phyloP scores from a whole-genome alignment of 768 basidiomycete species.

The Chalciporus piperatus region DNA sequence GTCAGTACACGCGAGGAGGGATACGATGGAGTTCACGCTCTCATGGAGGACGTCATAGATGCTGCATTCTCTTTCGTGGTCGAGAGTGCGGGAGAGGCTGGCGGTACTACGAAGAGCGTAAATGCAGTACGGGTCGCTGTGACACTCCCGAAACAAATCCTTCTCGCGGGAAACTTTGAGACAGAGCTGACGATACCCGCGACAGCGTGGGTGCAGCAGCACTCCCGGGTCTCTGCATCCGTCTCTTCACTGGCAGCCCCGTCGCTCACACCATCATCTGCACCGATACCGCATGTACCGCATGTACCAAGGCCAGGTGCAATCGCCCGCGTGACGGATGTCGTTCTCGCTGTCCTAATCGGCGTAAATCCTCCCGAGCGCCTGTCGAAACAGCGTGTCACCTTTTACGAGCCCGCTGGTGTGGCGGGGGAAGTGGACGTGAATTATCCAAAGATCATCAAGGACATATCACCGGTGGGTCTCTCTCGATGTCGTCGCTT shows the following conservation, averaged over 20 bases:
- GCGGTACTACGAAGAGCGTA: not conserved
- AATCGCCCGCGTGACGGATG: constrained; percentile 41
- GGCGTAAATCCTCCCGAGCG: constrained; percentile 74
- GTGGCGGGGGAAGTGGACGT: constrained; percentile 15
- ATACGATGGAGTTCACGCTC: constrained; percentile 30
- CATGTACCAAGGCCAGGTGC: constrained; percentile 3
- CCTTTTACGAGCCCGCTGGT: constrained; percentile 35
- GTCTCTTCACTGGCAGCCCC: no score
- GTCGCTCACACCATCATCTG: no score
- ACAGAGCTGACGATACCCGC: constrained; percentile 36
- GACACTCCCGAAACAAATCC: constrained; percentile 47
- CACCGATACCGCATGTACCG: no score
- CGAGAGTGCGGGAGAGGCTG: constrained; percentile 19
- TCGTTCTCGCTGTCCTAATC: constrained; percentile 56
- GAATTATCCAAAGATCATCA: constrained; percentile 39
- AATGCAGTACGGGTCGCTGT: constrained; percentile 41
- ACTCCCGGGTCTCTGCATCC: not conserved
- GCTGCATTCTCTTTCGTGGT: constrained; percentile 40
- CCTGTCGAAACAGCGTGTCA: constrained; percentile 58
- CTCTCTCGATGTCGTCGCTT: not conserved
- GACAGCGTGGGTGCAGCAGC: not conserved
- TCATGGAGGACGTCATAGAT: constrained; percentile 37
- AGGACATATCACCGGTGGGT: constrained; percentile 29
- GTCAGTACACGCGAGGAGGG: constrained; percentile 14
- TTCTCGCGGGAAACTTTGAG: constrained; percentile 45